Evolutionary conservation across 805 yeast species (phyloP), one percentile per base, ranked within the genome.

Genomic region (Barnettozyma salicaria): DNA sequence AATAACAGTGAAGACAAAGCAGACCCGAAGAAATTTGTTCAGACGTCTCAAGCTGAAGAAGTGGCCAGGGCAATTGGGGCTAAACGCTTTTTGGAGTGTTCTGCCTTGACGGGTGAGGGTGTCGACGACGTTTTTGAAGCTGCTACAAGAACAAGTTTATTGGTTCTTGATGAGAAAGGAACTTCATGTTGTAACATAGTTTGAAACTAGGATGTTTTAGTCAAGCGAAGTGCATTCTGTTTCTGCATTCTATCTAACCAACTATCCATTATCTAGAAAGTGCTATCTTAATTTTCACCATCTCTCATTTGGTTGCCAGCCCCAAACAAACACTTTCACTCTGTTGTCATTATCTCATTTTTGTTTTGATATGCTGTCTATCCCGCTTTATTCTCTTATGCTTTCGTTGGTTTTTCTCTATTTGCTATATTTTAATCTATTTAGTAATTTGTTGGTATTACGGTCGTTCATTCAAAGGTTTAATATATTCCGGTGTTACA

Each of bases 121-220:
- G 97, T 89, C 17, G 96, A 88, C 59, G 94, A 85, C 54, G 89
- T 89, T 3, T 88, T 89, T 58, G 97, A 89, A 60, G 76, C 77
- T 34, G 96, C 97, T 12, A 85, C 95, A 1, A 69, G 97, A 48
- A 79, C 89, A 4, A 80, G 92, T 53, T 62, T 87, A 39, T 60
- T 87, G 28, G 72, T 74, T 16, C 67, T 69, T 34, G 64, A 70
- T 32, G 67, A 67, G 20, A 67, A 67, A 5, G 63, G 67, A 4
- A 40, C 66, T 4, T 54, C 62, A 3, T 71, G 77, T 43, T 71
- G 77, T 44, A 52, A 55, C 11, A 63, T 70, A 27, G 34, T 44
- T 14, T 56, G 39, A 36, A 12, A 17, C 6, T 18, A 12, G 29
- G 7, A 10, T n/a, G 14, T n/a, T n/a, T n/a, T n/a, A n/a, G n/a